Conservation (phyloP, 148 eudicot species). For the Cornus kousa region DNA sequence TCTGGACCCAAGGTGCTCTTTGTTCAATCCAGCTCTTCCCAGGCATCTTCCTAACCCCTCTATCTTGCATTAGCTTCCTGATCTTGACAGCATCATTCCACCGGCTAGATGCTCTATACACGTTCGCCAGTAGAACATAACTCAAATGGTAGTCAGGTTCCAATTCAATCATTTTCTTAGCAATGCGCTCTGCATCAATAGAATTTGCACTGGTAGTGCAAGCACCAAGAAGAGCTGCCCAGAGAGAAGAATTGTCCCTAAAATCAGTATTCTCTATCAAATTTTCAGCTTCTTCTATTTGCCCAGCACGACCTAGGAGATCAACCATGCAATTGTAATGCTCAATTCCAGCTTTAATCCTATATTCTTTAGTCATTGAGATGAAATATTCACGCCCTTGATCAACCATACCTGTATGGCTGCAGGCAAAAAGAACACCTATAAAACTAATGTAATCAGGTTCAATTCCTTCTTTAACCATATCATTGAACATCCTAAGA, state of each 20-base stretch:
- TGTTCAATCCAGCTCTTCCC: constrained; percentile 79
- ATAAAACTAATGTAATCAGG: constrained; percentile 73
- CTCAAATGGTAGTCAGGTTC: constrained; percentile 74
- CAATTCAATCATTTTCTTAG: constrained; percentile 61
- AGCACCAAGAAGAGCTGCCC: constrained; percentile 80
- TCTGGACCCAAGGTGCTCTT: constrained; percentile 2
- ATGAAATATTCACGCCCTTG: constrained; percentile 54
- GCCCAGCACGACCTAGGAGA: constrained; percentile 79
- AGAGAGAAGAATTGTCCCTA: constrained; percentile 46
- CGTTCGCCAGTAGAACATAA: constrained; percentile 73
- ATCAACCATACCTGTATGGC: constrained; percentile 79
- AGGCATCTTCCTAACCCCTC: constrained; percentile 62
- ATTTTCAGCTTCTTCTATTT: constrained; percentile 72
- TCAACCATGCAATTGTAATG: constrained; percentile 83
- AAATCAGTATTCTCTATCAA: constrained; percentile 53
- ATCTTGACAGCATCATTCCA: constrained; percentile 62
- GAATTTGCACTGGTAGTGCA: constrained; percentile 60
- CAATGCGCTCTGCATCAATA: constrained; percentile 70
- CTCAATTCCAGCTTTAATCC: constrained; percentile 58
- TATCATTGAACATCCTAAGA: constrained; percentile 46
- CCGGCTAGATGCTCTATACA: constrained; percentile 65
- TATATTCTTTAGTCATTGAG: constrained; percentile 49
- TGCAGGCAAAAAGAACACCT: constrained; percentile 85
- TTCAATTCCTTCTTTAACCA: constrained; percentile 49
- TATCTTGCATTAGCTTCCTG: constrained; percentile 56